A percentile compares a stretch with the other conserved stretches of the same genome.
Conservation (phyloP, 805 yeast genomes). For the Dipodascus geniculatus region DNA sequence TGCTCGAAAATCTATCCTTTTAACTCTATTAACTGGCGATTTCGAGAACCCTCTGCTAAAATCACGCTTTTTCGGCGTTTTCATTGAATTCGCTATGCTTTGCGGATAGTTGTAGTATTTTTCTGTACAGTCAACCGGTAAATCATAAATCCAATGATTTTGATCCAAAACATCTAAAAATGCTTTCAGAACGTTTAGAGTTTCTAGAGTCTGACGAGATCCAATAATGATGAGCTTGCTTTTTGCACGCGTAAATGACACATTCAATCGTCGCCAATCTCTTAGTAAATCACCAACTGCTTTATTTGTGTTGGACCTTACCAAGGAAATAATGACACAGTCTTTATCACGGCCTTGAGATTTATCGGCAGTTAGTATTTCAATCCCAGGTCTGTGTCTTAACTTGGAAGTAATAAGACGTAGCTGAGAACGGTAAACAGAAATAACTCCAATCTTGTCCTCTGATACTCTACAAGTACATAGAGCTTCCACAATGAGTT, state of each 20-base stretch:
- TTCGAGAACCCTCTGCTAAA: background rate
- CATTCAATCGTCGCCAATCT: conserved; percentile 90
- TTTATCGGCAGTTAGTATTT: conserved; percentile 85
- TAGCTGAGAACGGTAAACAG: conserved; percentile 78
- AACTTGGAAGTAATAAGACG: conserved; percentile 29
- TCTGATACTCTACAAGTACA: conserved; percentile 46
- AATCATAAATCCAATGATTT: conserved; percentile 51
- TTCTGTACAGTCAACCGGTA: conserved; percentile 28
- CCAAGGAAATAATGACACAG: conserved; percentile 80
- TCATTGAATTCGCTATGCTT: background rate
- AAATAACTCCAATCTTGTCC: conserved; percentile 69
- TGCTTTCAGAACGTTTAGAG: conserved; percentile 39
- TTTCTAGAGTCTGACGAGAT: conserved; percentile 48
- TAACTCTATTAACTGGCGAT: background rate
- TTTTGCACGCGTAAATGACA: conserved; percentile 85
- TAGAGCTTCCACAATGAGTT: conserved; percentile 50
- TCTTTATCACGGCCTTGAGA: conserved; percentile 95
- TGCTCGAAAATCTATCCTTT: background rate
- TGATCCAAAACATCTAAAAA: conserved; percentile 47
- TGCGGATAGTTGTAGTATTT: background rate
- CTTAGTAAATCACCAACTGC: conserved; percentile 66
- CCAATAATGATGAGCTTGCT: conserved; percentile 78
- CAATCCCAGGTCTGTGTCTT: conserved; percentile 36
- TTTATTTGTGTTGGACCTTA: conserved; percentile 58
- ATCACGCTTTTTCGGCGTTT: background rate